Evolutionary conservation across 805 yeast genomes (phyloP), one percentile per base, ranked within the genome.

Genomic region (Cyberlindnera samutprakarnensis): DNA sequence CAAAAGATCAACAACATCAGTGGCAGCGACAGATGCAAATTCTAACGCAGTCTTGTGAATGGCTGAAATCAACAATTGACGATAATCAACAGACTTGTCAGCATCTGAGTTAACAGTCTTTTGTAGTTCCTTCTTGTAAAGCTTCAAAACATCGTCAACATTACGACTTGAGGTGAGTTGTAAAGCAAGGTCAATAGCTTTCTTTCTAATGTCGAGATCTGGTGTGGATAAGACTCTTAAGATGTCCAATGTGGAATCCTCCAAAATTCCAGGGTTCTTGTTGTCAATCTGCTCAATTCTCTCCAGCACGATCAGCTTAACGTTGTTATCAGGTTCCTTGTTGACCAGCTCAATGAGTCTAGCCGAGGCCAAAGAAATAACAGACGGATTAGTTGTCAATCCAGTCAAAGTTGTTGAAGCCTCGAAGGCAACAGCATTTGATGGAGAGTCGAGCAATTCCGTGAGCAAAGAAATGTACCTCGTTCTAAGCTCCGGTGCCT

Each of bases 281-380:
- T 64, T 63, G 51, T 84, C 80, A 32, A 92, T 72, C 33, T 80
- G 86, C 46, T 72, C 73, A 38, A 92, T 78, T 57, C 94, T 75
- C 53, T 86, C 92, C 51, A 92, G 68, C 14, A 94, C 92, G 50
- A 90, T 88, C 43, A 92, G 71, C 60, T 94, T 94, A 47, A 90
- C 88, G 52, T 88, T 92, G 62, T 84, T 88, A 59, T 92, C 97
- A n/a, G 95, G 70, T 54, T 87, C 97, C 53, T 81, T 84, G 46
- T 79, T 78, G 21, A 96, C 94, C 46, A 92, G 68, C 37, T 85
- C 95, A 39, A 90, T 77, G 50, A 86, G 81, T 56, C 86, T 86
- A 35, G 76, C 59, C 24, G 95, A 97, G 12, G 95, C 92, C 40
- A 78, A 72, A 33, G 76, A 64, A 35, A 90, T 70, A 14, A 82